A percentile compares a stretch with the other conserved stretches of the same genome.
phyloP scores from a whole-genome alignment of 2,329 filamentous ascomycete genomes.

The Alternaria ventricosa region DNA sequence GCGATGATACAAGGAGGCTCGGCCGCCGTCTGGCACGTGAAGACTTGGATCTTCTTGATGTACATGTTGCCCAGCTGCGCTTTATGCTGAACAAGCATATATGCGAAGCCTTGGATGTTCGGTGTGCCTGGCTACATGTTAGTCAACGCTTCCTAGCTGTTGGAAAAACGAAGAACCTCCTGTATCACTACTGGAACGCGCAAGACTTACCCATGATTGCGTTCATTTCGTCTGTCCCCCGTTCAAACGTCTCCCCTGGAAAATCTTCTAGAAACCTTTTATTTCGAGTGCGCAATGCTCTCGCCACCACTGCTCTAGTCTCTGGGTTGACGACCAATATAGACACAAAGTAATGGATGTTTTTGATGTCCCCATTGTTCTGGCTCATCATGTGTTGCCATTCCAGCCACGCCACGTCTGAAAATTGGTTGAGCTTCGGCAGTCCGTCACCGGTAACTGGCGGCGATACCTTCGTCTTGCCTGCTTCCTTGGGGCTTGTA shows the following conservation, averaged over 20 bases:
- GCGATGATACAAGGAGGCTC: conserved; percentile 21
- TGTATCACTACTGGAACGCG: neutral
- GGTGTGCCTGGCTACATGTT: conserved; percentile 14
- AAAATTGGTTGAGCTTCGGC: conserved; percentile 22
- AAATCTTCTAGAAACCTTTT: conserved; percentile 11
- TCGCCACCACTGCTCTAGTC: conserved; percentile 11
- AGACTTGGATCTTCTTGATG: conserved; percentile 24
- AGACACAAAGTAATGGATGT: conserved; percentile 22
- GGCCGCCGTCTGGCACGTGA: conserved; percentile 13
- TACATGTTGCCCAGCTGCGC: conserved; percentile 22
- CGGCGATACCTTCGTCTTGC: conserved; percentile 8
- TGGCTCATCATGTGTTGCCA: conserved; percentile 9
- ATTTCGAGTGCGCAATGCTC: conserved; percentile 12
- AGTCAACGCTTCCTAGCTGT: neutral
- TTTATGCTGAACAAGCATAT: conserved; percentile 30
- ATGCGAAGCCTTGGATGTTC: conserved; percentile 26
- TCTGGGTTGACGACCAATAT: conserved; percentile 21
- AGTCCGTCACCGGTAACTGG: conserved; percentile 13
- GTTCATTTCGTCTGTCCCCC: conserved; percentile 14
- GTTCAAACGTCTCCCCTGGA: conserved; percentile 26
- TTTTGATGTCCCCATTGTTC: conserved; percentile 4
- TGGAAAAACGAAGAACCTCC: neutral
- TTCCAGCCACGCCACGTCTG: conserved; percentile 24
- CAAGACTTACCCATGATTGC: conserved; percentile 22
- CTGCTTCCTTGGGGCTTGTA: conserved; percentile 15